These are phyloP conservation scores for Postia placenta DNA, from an alignment of 768 basidiomycete species.

Conservation along the genomic window DNA sequence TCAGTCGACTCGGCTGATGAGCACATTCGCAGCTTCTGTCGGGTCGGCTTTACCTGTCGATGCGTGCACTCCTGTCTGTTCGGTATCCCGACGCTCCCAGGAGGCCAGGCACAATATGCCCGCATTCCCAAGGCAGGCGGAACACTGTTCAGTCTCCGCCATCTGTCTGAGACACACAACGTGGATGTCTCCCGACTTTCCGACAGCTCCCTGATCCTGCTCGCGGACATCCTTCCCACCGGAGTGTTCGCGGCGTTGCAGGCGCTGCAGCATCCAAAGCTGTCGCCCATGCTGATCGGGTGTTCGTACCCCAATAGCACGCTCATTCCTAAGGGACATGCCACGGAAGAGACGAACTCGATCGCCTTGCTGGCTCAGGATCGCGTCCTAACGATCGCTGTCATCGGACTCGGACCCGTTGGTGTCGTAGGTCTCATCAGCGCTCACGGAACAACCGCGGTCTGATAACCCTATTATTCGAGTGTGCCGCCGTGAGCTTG, in stretches of 20 bases:
- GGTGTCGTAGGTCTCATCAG: slow-evolving; percentile 42
- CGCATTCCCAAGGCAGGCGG: slow-evolving; percentile 78
- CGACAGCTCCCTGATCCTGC: slow-evolving; percentile 62
- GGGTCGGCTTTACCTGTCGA: slow-evolving; percentile 66
- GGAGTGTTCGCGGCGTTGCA: slow-evolving; percentile 74
- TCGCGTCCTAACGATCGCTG: slow-evolving; percentile 49
- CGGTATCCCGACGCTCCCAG: slow-evolving; percentile 59
- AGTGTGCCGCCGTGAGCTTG: slow-evolving; percentile 60
- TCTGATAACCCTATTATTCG: background rate
- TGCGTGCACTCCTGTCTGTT: slow-evolving; percentile 59
- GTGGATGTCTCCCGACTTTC: slow-evolving; percentile 29
- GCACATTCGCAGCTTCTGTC: slow-evolving; percentile 48
- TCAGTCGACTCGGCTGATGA: background rate
- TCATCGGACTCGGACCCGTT: slow-evolving; percentile 76
- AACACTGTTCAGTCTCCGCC: slow-evolving; percentile 61
- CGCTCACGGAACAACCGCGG: background rate
- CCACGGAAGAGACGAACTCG: background rate
- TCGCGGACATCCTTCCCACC: slow-evolving; percentile 78
- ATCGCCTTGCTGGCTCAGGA: slow-evolving; percentile 37
- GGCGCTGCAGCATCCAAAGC: slow-evolving; percentile 67
- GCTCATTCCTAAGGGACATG: slow-evolving; percentile 5
- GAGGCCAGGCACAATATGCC: slow-evolving; percentile 76
- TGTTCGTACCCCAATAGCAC: slow-evolving; percentile 46
- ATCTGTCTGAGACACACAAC: background rate
- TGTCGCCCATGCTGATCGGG: slow-evolving; percentile 52